A percentile compares a stretch with the other conserved stretches of the same genome.
Conservation (phyloP, 768 basidiomycete species). For the Trametes elegans region DNA sequence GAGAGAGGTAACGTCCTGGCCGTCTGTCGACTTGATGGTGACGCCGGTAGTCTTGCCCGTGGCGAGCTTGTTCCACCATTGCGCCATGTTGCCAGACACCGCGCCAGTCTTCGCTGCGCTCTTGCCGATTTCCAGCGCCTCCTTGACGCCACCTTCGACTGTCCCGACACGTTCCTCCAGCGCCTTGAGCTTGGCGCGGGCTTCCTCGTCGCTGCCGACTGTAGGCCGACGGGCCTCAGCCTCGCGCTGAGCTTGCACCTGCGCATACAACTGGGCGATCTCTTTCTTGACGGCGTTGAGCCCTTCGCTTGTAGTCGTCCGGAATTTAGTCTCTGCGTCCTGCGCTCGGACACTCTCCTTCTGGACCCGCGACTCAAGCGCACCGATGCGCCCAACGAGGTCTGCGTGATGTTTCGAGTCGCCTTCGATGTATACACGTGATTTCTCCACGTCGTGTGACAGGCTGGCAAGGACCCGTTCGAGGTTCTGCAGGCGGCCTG, state of each 20-base stretch:
- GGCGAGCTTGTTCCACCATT: slow-evolving; percentile 72
- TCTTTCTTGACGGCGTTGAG: slow-evolving; percentile 54
- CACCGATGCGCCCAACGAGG: slow-evolving; percentile 50
- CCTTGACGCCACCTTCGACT: slow-evolving; percentile 64
- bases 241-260: slow-evolving; percentile 32
- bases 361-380: slow-evolving; percentile 54
- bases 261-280: slow-evolving; percentile 49
- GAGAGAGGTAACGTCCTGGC: slow-evolving; percentile 68
- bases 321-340: slow-evolving; percentile 52
- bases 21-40: slow-evolving; percentile 71
- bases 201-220: slow-evolving; percentile 51
- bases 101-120: slow-evolving; percentile 38
- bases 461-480: slow-evolving; percentile 64
- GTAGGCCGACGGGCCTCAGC: slow-evolving; percentile 21
- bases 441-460: slow-evolving; percentile 52
- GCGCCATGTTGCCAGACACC: slow-evolving; percentile 38
- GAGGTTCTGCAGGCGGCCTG: slow-evolving; percentile 57
- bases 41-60: slow-evolving; percentile 32
- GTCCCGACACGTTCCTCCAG: slow-evolving; percentile 63
- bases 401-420: slow-evolving; percentile 51
- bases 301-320: slow-evolving; percentile 38
- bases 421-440: slow-evolving; percentile 49
- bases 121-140: slow-evolving; percentile 69
- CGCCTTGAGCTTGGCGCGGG: slow-evolving; percentile 47
- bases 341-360: slow-evolving; percentile 43